Evolutionary conservation across 2,329 filamentous ascomycete genomes (phyloP), one percentile per base, ranked within the genome.

Genomic region (Arthrobotrys sinensis): DNA sequence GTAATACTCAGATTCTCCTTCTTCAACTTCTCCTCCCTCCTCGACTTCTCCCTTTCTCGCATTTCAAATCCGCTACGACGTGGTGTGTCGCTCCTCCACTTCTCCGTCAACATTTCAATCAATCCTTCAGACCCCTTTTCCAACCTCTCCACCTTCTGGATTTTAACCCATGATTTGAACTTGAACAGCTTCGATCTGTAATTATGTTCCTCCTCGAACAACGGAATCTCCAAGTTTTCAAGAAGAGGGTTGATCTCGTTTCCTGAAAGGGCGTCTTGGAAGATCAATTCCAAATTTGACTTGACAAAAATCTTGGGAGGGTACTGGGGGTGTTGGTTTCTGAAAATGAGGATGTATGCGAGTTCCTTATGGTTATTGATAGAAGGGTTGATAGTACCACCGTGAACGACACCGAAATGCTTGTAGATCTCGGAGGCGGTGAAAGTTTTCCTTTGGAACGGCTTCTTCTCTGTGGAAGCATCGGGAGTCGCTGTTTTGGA

Each of bases 261-360:
- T 1, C 73, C 73, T 10, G 53, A 7, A 4, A 11, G 19, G 14
- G 53, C 21, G 50, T 73, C 76, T 32, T 69, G 63, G 21, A 81
- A 81, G 24, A 81, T 60, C 12, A 81, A 78, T 36, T 81, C 76
- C 7, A 81, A 52, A 57, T 80, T 79, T 6, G 80, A 81, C 48
- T 81, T 81, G 24, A 81, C 72, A 46, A 81, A 81, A 28, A 81
- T 81, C 64, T 80, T 77, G 3, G 79, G 70, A 3, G 80, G 80
- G 45, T 81, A 81, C 21, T 80, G 68, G 10, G 80, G 80, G 45
- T 81, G 80, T 40, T 80, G 79, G 34, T 72, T 79, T 4, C 76
- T 64, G 36, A 80, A 81, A 38, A 81, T 79, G 53, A 81, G 75
- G 48, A 81, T 81, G 24, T 80, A 80, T n/a, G 80, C 80, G 24